These are phyloP conservation scores for Penicillium angulare DNA, from an alignment of 495 filamentous ascomycete genomes.

Conservation along the genomic window DNA sequence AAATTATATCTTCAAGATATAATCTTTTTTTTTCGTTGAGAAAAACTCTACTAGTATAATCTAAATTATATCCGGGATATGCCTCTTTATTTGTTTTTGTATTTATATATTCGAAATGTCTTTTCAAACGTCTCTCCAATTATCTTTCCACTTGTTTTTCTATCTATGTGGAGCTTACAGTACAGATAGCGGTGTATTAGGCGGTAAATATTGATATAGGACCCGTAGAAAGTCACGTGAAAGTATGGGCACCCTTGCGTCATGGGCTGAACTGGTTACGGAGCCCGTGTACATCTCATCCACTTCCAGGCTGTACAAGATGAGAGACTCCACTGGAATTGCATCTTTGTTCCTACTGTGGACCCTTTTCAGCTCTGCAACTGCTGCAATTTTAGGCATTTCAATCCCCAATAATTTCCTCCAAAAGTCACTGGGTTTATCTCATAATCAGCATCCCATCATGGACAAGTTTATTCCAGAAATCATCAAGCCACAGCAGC, in stretches of 20 bases:
- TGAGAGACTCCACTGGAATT: constrained; percentile 12
- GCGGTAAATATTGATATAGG: too few species aligned
- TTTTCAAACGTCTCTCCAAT: too few species aligned
- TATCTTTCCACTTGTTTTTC: too few species aligned
- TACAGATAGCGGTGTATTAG: too few species aligned
- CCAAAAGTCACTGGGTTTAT: constrained; percentile 12
- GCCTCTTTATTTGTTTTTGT: too few species aligned
- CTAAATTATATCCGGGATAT: too few species aligned
- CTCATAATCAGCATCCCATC: constrained; percentile 29
- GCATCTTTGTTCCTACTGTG: constrained; percentile 15
- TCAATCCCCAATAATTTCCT: constrained; percentile 4
- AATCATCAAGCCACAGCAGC: constrained; percentile 38
- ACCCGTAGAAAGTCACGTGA: too few species aligned
- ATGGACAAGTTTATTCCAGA: constrained; percentile 30
- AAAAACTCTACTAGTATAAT: too few species aligned
- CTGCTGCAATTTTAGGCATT: constrained; percentile 18
- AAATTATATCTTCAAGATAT: too few species aligned
- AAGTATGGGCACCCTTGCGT: constrained; percentile 21
- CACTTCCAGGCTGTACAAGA: constrained; percentile 13
- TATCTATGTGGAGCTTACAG: too few species aligned
- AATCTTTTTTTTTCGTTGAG: too few species aligned
- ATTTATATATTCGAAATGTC: too few species aligned
- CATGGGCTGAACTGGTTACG: constrained; percentile 10
- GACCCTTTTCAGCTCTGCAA: constrained; percentile 2
- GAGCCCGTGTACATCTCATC: constrained; percentile 3